Percentiles rank a stretch among this genome's conserved stretches.
phyloP scores from a whole-genome alignment of 2,329 filamentous ascomycete genomes.

The Coleophoma crateriformis region DNA sequence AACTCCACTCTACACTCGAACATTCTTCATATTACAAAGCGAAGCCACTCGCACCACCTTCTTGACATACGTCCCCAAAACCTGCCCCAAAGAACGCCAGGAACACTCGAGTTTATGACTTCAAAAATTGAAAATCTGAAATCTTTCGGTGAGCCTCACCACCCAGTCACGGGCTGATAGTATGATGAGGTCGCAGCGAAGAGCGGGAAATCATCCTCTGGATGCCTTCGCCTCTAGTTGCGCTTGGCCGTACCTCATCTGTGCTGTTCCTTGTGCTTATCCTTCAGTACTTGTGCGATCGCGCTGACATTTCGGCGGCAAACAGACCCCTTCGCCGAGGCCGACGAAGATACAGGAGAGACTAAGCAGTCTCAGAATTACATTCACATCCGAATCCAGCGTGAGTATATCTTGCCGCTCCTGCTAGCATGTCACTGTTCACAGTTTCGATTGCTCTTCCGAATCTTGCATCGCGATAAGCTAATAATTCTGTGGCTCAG shows the following conservation, averaged over 20 bases:
- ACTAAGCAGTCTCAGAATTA: constrained; percentile 95
- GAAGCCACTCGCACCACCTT: constrained; percentile 1
- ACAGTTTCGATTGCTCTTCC: no score
- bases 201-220: no score
- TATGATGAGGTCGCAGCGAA: no score
- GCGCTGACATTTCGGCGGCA: constrained; percentile 13
- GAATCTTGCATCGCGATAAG: constrained; percentile 9
- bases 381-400: constrained; percentile 99
- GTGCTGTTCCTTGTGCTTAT: no score
- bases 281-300: background rate
- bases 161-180: no score
- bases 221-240: no score
- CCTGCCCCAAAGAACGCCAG: constrained; percentile 30
- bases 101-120: constrained; percentile 87
- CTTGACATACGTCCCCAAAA: constrained; percentile 12
- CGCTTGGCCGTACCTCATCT: no score
- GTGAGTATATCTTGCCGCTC: constrained; percentile 49
- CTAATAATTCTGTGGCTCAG: constrained; percentile 48
- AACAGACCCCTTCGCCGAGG: constrained; percentile 99
- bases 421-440: no score
- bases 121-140: constrained; percentile 87
- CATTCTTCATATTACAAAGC: constrained; percentile 11
- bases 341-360: constrained; percentile 98
- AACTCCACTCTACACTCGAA: background rate
- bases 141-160: constrained; percentile 68